Evolutionary conservation across 2,329 filamentous ascomycete genomes (phyloP).

Genomic region (Paecilomyces fulvus): DNA sequence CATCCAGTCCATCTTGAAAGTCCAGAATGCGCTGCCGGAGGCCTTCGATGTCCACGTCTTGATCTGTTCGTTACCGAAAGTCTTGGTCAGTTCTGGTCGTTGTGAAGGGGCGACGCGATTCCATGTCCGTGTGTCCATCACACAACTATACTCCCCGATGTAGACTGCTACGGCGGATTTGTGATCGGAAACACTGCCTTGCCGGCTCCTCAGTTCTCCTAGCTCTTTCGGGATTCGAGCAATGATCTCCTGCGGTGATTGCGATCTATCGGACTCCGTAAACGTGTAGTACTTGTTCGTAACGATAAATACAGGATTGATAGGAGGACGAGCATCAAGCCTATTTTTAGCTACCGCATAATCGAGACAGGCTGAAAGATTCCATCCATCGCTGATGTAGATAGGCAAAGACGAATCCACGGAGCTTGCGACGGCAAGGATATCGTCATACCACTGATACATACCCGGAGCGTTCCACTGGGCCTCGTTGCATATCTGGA

Average conservation of each 20-base stretch:
- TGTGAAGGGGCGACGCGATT: conserved; percentile 34
- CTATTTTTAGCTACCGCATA: conserved; percentile 39
- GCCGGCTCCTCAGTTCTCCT: conserved; percentile 36
- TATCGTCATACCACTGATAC: conserved; percentile 50
- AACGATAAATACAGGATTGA: conserved; percentile 47
- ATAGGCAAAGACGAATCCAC: conserved; percentile 46
- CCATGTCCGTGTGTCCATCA: conserved; percentile 47
- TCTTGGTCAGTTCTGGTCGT: conserved; percentile 24
- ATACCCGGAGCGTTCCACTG: conserved; percentile 42
- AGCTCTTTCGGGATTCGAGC: conserved; percentile 38
- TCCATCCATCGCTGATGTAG: conserved; percentile 53
- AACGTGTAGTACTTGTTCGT: conserved; percentile 55
- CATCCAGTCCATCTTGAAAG: conserved; percentile 54
- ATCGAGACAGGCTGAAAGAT: conserved; percentile 37
- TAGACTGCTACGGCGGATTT: conserved; percentile 44
- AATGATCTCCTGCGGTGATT: conserved; percentile 46
- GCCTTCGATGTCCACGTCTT: conserved; percentile 41
- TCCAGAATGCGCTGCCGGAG: conserved; percentile 53
- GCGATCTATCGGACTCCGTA: conserved; percentile 43
- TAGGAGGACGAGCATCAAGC: conserved; percentile 8
- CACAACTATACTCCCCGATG: conserved; percentile 52
- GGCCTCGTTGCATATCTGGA: conserved; percentile 53
- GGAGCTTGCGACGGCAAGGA: conserved; percentile 37
- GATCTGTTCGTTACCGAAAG: conserved; percentile 40
- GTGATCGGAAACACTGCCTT: conserved; percentile 41